Percentiles rank a stretch among this genome's conserved stretches.
Evolutionary conservation across 257 asterid species (phyloP).

Genomic region (Rauvolfia tetraphylla): DNA sequence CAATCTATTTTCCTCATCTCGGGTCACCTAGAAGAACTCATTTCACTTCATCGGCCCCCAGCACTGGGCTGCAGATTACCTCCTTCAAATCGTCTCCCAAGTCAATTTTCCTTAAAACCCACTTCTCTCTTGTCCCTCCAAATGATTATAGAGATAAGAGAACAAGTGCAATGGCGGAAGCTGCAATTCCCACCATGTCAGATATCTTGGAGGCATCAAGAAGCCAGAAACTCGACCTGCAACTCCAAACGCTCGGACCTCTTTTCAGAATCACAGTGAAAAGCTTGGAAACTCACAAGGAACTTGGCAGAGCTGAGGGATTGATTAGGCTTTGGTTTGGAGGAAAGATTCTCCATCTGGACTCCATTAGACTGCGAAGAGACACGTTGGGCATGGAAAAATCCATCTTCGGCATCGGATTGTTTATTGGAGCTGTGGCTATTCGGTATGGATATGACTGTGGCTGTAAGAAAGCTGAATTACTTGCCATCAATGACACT

Average conservation of each 20-base stretch:
- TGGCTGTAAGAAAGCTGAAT: conserved; percentile 69
- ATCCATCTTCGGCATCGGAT: conserved; percentile 85
- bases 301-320: conserved; percentile 82
- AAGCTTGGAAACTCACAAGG: conserved; percentile 38
- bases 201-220: conserved; percentile 68
- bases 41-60: conserved; percentile 4
- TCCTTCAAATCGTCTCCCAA: background rate
- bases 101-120: conserved; percentile 4
- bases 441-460: conserved; percentile 68
- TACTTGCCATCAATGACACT: conserved; percentile 88
- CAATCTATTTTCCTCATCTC: conserved; percentile 12
- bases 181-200: conserved; percentile 56
- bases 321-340: conserved; percentile 67
- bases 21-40: conserved; percentile 14
- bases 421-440: conserved; percentile 90
- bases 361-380: conserved; percentile 57
- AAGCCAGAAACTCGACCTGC: conserved; percentile 63
- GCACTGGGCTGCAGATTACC: background rate
- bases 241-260: conserved; percentile 66
- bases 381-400: conserved; percentile 78
- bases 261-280: conserved; percentile 73
- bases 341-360: conserved; percentile 78
- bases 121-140: conserved; percentile 3
- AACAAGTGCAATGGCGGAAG: conserved; percentile 8
- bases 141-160: background rate